Conservation (phyloP, 495 filamentous ascomycete species). For the Evernia prunastri region DNA sequence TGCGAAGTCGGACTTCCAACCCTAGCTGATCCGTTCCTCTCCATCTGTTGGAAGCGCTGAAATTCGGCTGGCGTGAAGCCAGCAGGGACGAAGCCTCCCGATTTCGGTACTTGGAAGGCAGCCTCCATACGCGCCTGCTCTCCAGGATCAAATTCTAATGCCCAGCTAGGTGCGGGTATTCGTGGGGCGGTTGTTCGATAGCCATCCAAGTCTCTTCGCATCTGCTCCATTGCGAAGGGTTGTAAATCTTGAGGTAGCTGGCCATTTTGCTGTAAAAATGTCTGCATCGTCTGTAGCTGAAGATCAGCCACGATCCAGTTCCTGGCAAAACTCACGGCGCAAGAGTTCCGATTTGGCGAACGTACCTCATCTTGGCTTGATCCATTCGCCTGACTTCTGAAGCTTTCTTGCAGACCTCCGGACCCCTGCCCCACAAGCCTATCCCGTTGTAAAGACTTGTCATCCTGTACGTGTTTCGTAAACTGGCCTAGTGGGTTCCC, state of each 20-base stretch:
- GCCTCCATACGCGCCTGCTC: constrained; percentile 75
- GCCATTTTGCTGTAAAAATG: constrained; percentile 72
- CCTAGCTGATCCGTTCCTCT: constrained; percentile 47
- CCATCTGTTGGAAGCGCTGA: constrained; percentile 72
- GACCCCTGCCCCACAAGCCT: constrained; percentile 68
- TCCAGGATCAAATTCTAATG: constrained; percentile 59
- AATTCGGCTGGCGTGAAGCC: constrained; percentile 84
- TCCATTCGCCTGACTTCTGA: constrained; percentile 55
- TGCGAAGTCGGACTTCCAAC: constrained; percentile 49
- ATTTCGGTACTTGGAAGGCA: constrained; percentile 55
- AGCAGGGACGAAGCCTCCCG: constrained; percentile 39
- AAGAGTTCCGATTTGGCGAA: background rate
- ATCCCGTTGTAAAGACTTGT: constrained; percentile 89
- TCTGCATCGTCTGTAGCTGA: constrained; percentile 74
- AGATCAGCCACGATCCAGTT: constrained; percentile 2
- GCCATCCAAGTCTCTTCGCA: constrained; percentile 58
- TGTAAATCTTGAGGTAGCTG: constrained; percentile 48
- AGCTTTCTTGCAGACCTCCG: constrained; percentile 54
- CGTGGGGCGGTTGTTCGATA: constrained; percentile 52
- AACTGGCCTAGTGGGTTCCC: constrained; percentile 96
- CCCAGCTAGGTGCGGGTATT: constrained; percentile 58
- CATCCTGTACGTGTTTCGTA: constrained; percentile 87
- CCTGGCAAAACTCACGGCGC: background rate
- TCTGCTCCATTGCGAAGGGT: constrained; percentile 65
- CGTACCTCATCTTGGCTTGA: constrained; percentile 57